Percentiles rank a stretch among this genome's conserved stretches.
Conservation (phyloP, 108 stramenopile species). For the Nitzschia sp. region DNA sequence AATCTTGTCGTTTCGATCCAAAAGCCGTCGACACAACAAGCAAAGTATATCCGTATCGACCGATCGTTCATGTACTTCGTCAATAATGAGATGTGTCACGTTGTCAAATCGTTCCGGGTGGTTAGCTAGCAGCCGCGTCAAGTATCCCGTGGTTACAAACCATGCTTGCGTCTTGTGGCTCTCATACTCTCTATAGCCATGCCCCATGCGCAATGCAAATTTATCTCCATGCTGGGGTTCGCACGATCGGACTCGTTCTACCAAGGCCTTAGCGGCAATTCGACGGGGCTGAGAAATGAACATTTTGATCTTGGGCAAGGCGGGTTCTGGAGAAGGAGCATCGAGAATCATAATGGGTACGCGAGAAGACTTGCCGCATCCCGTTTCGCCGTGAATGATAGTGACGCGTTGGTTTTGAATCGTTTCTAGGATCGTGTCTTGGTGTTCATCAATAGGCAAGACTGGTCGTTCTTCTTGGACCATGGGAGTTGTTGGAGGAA, state of each 20-base stretch:
- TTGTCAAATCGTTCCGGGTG: conserved; percentile 74
- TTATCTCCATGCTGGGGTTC: conserved; percentile 60
- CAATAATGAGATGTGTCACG: conserved; percentile 84
- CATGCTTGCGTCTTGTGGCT: conserved; percentile 65
- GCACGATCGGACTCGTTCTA: conserved; percentile 74
- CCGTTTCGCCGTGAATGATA: conserved; percentile 89
- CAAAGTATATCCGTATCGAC: conserved; percentile 89
- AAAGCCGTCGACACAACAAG: conserved; percentile 75
- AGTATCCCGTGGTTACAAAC: conserved; percentile 92
- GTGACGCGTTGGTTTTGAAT: conserved; percentile 78
- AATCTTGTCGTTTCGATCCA: conserved; percentile 65
- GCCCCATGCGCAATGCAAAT: conserved; percentile 88
- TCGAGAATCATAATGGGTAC: conserved; percentile 88
- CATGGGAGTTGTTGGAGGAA: conserved; percentile 2
- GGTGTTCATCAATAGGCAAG: conserved; percentile 82
- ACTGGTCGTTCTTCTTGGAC: conserved; percentile 16
- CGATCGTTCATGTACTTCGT: conserved; percentile 88
- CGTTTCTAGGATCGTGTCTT: conserved; percentile 58
- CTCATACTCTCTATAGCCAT: conserved; percentile 85
- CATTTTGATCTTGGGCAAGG: conserved; percentile 64
- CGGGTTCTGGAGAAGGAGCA: conserved; percentile 58
- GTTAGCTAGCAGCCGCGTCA: conserved; percentile 84
- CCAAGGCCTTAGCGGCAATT: conserved; percentile 88
- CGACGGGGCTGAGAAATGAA: conserved; percentile 87
- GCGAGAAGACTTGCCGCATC: conserved; percentile 84